Evolutionary conservation across 1,139 yeast species (phyloP).

Genomic region (Candida albicans): DNA sequence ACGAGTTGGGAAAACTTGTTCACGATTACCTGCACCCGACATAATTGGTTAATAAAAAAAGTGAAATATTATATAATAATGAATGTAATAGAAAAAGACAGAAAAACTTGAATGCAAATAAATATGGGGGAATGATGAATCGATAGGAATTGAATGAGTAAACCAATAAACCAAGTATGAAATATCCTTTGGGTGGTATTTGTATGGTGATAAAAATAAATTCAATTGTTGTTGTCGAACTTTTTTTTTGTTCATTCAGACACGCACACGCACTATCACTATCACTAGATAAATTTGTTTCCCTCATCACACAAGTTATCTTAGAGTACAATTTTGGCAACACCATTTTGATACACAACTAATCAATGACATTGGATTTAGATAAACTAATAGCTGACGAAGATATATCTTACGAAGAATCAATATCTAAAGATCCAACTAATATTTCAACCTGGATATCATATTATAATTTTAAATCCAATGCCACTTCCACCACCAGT

Average conservation of each 20-base stretch:
- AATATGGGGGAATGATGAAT: too few species aligned
- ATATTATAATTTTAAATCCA: conserved; percentile 41
- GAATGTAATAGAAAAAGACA: background rate
- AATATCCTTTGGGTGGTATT: too few species aligned
- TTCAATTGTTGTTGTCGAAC: too few species aligned
- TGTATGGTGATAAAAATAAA: too few species aligned
- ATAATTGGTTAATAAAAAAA: conserved; percentile 17
- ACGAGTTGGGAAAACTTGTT: conserved; percentile 92
- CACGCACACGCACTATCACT: background rate
- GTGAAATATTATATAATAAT: background rate
- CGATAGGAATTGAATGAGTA: too few species aligned
- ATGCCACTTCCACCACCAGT: conserved; percentile 19
- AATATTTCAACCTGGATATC: conserved; percentile 53
- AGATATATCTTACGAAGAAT: conserved; percentile 49
- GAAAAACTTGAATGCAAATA: too few species aligned
- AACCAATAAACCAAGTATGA: too few species aligned
- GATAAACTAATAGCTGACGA: conserved; percentile 23
- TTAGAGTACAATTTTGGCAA: too few species aligned
- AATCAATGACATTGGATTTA: conserved; percentile 13
- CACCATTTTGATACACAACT: conserved; percentile 27
- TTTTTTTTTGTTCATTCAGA: too few species aligned
- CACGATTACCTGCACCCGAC: conserved; percentile 62
- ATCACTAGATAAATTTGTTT: background rate
- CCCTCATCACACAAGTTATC: background rate
- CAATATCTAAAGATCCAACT: conserved; percentile 44